A percentile compares a stretch with the other conserved stretches of the same genome.
phyloP scores from a whole-genome alignment of 2,329 filamentous ascomycete species.

The Neoarthrinium moseri region DNA sequence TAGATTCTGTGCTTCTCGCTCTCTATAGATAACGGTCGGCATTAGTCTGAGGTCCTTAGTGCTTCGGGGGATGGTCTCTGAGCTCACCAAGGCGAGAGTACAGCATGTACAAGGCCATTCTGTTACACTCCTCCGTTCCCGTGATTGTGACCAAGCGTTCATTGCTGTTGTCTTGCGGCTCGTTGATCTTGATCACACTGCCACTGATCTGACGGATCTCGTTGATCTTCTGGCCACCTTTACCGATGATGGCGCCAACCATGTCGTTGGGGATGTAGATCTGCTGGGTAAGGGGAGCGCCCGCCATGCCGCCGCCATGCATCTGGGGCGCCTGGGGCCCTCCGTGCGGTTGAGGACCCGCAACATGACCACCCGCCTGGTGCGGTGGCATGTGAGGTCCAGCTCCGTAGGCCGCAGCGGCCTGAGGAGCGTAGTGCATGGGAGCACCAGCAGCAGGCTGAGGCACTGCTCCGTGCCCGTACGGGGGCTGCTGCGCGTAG shows the following conservation, averaged over 20 bases:
- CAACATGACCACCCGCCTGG: slow-evolving; percentile 63
- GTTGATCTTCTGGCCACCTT: slow-evolving; percentile 98
- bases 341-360: slow-evolving; percentile 58
- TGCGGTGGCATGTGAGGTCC: slow-evolving; percentile 77
- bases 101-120: slow-evolving; percentile 99
- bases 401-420: slow-evolving; percentile 71
- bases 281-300: slow-evolving; percentile 90
- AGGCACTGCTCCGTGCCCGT: slow-evolving; percentile 55
- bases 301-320: slow-evolving; percentile 58
- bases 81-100: slow-evolving; percentile 89
- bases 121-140: slow-evolving; percentile 96
- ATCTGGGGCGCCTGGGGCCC: slow-evolving; percentile 74
- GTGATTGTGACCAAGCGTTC: slow-evolving; percentile 97
- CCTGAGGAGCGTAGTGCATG: slow-evolving; percentile 80
- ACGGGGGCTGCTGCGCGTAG: slow-evolving; percentile 75
- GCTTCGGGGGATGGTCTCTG: slow-evolving; percentile 14
- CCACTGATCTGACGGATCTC: slow-evolving; percentile 96
- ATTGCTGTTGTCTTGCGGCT: slow-evolving; percentile 98
- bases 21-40: slow-evolving; percentile 44
- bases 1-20: slow-evolving; percentile 75
- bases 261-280: slow-evolving; percentile 99
- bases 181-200: slow-evolving; percentile 99
- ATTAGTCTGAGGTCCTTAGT: slow-evolving; percentile 14
- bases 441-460: slow-evolving; percentile 63
- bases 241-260: slow-evolving; percentile 98